Evolutionary conservation across 2,329 filamentous ascomycete species (phyloP), one percentile per base, ranked within the genome.

Genomic region (Herpotrichia juniperi): DNA sequence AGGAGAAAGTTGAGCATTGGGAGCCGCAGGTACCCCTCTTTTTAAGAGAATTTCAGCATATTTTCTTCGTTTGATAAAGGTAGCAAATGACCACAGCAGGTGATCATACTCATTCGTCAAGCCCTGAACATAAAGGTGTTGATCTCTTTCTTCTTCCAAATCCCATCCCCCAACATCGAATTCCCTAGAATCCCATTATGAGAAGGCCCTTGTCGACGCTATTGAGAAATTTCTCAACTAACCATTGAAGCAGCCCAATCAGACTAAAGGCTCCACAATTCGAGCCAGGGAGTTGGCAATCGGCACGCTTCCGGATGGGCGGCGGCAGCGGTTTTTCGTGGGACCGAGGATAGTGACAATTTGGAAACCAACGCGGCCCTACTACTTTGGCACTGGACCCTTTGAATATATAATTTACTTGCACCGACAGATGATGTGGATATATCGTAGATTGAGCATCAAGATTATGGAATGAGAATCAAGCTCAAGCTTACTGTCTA

Each of bases 1-100:
- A n/a, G 50, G 46, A 45, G 51, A n/a, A 26, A 16, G 34, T 28
- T 53, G 30, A 46, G 49, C 47, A 57, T 53, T 14, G 39, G 48
- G 26, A 28, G 7, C 7, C 12, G 26, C 12, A 48, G n/a, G n/a
- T n/a, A n/a, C n/a, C n/a, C n/a, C n/a, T n/a, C n/a, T n/a, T n/a
- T n/a, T n/a, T n/a, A n/a, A 57, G 2, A 42, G 42, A 30, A 21
- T 14, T 30, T 59, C 22, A 37, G 35, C 8, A 37, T 14, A 40
- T 28, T 12, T 28, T 28, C 7, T 12, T 28, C 12, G 26, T 28
- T 6, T 12, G 26, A 7, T 28, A 28, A 28, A 28, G 12, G 26
- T 7, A 12, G 26, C 7, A 7, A 28, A 28, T 28, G 12, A 28
- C 7, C 12, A 12, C 12, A 28, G 26, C 26, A 28, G 26, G 26